Conservation (phyloP, 495 filamentous ascomycete genomes). For the Thermothielavioides terrestris region DNA sequence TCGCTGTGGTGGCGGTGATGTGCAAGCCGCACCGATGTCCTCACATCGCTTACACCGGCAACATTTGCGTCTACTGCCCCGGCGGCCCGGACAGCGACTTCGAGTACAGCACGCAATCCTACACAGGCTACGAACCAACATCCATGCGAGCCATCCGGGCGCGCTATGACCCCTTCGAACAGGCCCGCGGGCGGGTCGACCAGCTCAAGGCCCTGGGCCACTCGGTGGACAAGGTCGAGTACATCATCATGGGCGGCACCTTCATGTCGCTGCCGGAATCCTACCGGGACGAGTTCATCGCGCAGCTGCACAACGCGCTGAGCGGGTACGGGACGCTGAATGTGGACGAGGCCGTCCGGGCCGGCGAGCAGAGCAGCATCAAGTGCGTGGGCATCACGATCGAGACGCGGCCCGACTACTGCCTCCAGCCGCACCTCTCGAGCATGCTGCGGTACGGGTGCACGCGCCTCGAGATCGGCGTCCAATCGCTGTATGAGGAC, state of each 20-base stretch:
- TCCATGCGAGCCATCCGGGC: slow-evolving; percentile 97
- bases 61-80: slow-evolving; percentile 98
- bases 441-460: slow-evolving; percentile 96
- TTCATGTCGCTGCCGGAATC: slow-evolving; percentile 92
- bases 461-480: slow-evolving; percentile 87
- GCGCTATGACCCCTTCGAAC: slow-evolving; percentile 95
- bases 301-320: slow-evolving; percentile 91
- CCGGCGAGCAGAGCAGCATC: slow-evolving; percentile 84
- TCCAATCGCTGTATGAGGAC: slow-evolving; percentile 95
- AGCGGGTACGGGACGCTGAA: slow-evolving; percentile 84
- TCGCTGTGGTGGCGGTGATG: slow-evolving; percentile 99
- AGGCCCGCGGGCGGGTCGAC: slow-evolving; percentile 90
- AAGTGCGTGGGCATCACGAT: slow-evolving; percentile 99
- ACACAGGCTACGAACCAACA: slow-evolving; percentile 96
- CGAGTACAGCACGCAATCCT: slow-evolving; percentile 97
- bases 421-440: slow-evolving; percentile 80
- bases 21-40: slow-evolving; percentile 98
- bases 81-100: slow-evolving; percentile 97
- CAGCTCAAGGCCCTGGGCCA: slow-evolving; percentile 92
- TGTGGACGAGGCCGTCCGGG: slow-evolving; percentile 90
- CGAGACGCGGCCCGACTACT: slow-evolving; percentile 95
- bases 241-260: slow-evolving; percentile 99
- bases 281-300: slow-evolving; percentile 87
- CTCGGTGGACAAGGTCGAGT: slow-evolving; percentile 97
- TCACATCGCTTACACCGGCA: slow-evolving; percentile 94